Evolutionary conservation across 495 filamentous ascomycete species (phyloP).

Genomic region (Eremomyces bilateralis): DNA sequence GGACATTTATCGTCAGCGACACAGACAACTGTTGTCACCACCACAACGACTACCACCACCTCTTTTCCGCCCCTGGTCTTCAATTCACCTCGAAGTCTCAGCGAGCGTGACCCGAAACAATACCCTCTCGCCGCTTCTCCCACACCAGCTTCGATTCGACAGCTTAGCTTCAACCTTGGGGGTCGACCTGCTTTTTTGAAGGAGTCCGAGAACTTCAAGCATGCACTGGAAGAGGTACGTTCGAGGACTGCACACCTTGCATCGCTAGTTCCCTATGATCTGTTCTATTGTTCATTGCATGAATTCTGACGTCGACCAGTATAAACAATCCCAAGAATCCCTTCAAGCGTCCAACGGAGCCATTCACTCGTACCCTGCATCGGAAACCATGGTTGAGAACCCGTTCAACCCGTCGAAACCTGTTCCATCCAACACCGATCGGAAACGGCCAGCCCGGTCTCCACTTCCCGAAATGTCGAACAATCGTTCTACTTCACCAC

Average conservation of each 20-base stretch:
- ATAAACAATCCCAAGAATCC: no score
- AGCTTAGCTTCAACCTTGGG: constrained; percentile 50
- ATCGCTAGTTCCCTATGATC: background rate
- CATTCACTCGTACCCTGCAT: no score
- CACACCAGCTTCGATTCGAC: constrained; percentile 54
- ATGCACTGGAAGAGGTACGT: constrained; percentile 37
- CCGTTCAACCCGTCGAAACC: no score
- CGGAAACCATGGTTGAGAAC: no score
- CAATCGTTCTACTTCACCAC: no score
- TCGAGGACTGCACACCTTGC: background rate
- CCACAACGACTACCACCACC: constrained; percentile 83
- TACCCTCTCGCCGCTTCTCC: constrained; percentile 71
- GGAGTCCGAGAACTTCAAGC: constrained; percentile 38
- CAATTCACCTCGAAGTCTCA: constrained; percentile 47
- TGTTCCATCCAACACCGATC: no score
- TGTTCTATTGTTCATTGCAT: background rate
- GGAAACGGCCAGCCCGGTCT: no score
- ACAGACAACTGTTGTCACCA: constrained; percentile 64
- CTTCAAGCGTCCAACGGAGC: no score
- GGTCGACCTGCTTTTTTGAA: constrained; percentile 40
- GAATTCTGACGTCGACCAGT: background rate
- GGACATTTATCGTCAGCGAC: constrained; percentile 53
- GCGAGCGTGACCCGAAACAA: constrained; percentile 61
- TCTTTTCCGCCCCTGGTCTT: constrained; percentile 68
- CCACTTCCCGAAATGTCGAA: no score